Percentiles rank a stretch among this genome's conserved stretches.
These are phyloP conservation scores for Chaetomium strumarium DNA, from an alignment of 2,329 filamentous ascomycete species.

Conservation along the genomic window DNA sequence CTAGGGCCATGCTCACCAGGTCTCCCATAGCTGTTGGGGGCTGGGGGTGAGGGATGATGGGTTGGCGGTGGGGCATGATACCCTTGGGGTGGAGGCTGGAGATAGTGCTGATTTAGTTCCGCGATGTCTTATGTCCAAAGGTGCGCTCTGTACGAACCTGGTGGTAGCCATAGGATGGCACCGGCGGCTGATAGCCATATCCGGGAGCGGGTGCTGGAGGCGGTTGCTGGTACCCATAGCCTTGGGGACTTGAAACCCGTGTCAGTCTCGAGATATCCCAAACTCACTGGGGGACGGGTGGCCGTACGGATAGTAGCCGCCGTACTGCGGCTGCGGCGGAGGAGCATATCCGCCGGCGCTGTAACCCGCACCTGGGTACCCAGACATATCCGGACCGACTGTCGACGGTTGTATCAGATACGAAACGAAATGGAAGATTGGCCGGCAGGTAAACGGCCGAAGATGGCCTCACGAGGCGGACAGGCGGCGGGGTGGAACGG, in stretches of 20 bases:
- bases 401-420: background rate
- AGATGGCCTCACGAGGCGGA: constrained; percentile 7
- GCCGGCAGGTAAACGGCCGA: constrained; percentile 7
- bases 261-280: background rate
- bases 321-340: constrained; percentile 40
- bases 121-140: constrained; percentile 2
- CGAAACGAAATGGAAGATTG: background rate
- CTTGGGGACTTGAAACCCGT: constrained; percentile 17
- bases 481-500: constrained; percentile 4
- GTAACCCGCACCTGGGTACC: constrained; percentile 53
- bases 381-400: constrained; percentile 46
- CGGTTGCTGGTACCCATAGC: constrained; percentile 44
- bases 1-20: constrained; percentile 37
- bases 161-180: constrained; percentile 36
- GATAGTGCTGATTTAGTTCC: constrained; percentile 16
- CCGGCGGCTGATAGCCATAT: constrained; percentile 43
- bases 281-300: constrained; percentile 14
- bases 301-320: constrained; percentile 47
- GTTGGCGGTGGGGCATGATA: constrained; percentile 36
- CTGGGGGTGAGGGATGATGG: constrained; percentile 35
- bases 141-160: constrained; percentile 27
- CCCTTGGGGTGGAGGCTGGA: constrained; percentile 35
- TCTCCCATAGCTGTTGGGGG: constrained; percentile 41
- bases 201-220: constrained; percentile 33
- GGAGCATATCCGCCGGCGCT: constrained; percentile 40